Evolutionary conservation across 257 asterid genomes (phyloP).

Genomic region (Solanum commersonii): DNA sequence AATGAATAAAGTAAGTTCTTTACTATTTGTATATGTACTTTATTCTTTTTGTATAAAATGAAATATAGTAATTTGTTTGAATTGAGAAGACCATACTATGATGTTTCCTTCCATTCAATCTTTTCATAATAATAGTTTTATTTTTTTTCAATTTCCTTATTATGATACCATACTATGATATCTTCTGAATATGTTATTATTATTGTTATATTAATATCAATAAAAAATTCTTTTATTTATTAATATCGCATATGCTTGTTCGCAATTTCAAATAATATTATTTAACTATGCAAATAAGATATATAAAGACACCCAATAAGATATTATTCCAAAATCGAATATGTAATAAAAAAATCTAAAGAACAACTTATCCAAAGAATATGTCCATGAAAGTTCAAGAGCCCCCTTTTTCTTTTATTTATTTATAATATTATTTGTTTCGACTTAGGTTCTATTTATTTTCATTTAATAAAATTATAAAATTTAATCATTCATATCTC

Average conservation of each 20-base stretch:
- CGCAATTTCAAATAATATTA: neutral
- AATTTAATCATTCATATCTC: neutral
- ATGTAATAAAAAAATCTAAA: neutral
- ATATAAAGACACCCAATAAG: neutral
- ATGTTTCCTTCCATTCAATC: neutral
- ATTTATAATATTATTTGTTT: neutral
- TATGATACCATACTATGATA: too few species aligned
- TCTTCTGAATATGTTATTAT: neutral
- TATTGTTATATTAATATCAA: neutral
- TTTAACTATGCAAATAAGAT: neutral
- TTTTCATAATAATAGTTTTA: neutral
- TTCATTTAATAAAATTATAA: neutral
- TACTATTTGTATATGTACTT: neutral
- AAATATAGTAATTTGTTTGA: neutral
- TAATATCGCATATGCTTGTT: neutral
- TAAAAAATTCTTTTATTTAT: neutral
- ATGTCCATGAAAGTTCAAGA: neutral
- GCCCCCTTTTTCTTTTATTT: neutral
- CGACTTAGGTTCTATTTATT: neutral
- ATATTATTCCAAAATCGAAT: neutral
- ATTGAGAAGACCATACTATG: neutral
- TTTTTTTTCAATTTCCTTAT: neutral
- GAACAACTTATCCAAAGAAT: neutral
- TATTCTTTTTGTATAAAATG: neutral
- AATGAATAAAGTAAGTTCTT: neutral